Conservation (phyloP, 1,284 basidiomycete species). For the Ustilago crameri region DNA sequence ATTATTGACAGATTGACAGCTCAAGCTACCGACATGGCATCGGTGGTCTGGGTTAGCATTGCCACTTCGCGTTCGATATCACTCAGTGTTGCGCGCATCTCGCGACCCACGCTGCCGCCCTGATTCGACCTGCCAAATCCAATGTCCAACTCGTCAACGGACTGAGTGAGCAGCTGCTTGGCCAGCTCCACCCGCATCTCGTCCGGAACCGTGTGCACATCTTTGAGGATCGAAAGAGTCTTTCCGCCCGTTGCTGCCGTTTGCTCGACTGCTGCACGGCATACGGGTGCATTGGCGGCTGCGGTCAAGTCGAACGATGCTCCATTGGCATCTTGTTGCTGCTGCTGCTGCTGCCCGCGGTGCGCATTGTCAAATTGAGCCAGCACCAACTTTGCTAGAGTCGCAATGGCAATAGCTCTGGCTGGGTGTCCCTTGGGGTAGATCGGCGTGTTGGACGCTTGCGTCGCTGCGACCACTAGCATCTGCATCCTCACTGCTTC, state of each 20-base stretch:
- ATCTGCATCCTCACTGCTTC: constrained; percentile 69
- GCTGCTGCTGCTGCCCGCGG: constrained; percentile 8
- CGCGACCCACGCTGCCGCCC: constrained; percentile 23
- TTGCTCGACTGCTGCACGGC: constrained; percentile 21
- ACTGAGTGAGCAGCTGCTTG: constrained; percentile 43
- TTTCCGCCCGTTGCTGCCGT: constrained; percentile 8
- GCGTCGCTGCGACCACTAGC: constrained; percentile 74
- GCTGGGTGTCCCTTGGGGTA: constrained; percentile 80
- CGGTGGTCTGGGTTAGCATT: constrained; percentile 23
- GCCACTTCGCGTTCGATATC: constrained; percentile 37
- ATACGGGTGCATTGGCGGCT: constrained; percentile 9
- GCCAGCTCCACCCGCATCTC: constrained; percentile 41
- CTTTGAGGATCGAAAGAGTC: constrained; percentile 32
- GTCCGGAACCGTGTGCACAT: constrained; percentile 22
- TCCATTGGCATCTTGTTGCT: constrained; percentile 1
- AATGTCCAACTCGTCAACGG: constrained; percentile 46
- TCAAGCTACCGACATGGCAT: constrained; percentile 27
- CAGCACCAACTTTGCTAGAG: constrained; percentile 81
- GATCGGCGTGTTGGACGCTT: constrained; percentile 67
- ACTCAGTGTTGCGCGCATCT: constrained; percentile 28
- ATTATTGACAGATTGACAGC: too few relatives aligned
- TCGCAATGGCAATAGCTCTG: constrained; percentile 79
- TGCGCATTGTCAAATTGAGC: constrained; percentile 73
- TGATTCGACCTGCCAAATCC: constrained; percentile 50
- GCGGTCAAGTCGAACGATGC: not conserved